These are phyloP conservation scores for Cicer bijugum DNA, from an alignment of 306 rosid species.

Conservation along the genomic window DNA sequence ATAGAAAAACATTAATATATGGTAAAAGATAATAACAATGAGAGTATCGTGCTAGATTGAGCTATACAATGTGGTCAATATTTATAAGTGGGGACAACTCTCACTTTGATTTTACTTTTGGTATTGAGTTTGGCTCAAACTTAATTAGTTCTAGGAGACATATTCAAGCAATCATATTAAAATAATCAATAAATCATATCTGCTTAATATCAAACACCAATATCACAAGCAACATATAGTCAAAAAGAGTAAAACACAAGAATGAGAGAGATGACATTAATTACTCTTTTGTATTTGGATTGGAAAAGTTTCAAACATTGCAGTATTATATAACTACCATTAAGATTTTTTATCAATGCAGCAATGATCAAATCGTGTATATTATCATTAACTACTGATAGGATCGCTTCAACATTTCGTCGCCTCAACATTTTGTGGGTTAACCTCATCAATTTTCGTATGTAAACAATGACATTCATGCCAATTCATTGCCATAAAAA, in stretches of 20 bases:
- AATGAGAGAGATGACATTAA: slow-evolving; percentile 25
- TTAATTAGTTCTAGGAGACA: too few species aligned
- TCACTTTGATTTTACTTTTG: too few species aligned
- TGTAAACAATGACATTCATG: slow-evolving; percentile 14
- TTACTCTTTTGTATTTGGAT: neutral
- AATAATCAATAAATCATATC: too few species aligned
- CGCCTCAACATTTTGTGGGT: neutral
- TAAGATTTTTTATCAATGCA: slow-evolving; percentile 33
- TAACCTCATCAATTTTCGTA: neutral
- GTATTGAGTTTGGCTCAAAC: too few species aligned
- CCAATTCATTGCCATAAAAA: slow-evolving; percentile 28
- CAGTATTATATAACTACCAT: slow-evolving; percentile 47
- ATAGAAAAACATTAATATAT: neutral
- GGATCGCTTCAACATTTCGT: neutral
- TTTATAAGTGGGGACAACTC: too few species aligned
- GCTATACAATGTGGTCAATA: neutral
- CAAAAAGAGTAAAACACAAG: neutral
- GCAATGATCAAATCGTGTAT: slow-evolving; percentile 33
- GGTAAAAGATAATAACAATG: too few species aligned
- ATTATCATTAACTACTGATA: slow-evolving; percentile 8
- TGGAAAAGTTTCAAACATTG: slow-evolving; percentile 41
- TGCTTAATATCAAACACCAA: too few species aligned
- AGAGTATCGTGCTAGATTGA: too few species aligned
- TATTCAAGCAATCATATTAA: too few species aligned
- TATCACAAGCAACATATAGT: neutral